Conservation (phyloP, 495 filamentous ascomycete genomes). For the Durotheca rogersii region DNA sequence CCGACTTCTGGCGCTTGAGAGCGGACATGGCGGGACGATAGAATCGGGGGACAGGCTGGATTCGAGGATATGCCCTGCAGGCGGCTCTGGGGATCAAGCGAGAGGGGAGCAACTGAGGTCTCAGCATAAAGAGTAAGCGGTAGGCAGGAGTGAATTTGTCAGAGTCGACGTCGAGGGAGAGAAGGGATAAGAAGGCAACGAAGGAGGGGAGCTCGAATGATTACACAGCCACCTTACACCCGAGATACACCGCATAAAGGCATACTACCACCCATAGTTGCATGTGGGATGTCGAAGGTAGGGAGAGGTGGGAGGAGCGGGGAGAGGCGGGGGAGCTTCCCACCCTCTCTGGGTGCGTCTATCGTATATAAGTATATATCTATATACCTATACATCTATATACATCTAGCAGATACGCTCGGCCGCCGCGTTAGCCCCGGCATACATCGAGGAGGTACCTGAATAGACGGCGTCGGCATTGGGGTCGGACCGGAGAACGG, state of each 20-base stretch:
- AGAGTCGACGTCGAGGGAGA: too few relatives aligned
- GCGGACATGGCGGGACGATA: constrained; percentile 27
- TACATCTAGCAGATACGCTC: too few relatives aligned
- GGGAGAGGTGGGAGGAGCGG: neutral
- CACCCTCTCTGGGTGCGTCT: neutral
- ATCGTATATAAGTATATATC: too few relatives aligned
- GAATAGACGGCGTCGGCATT: too few relatives aligned
- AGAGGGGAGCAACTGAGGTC: constrained; percentile 6
- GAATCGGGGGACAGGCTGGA: neutral
- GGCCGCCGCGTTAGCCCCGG: too few relatives aligned
- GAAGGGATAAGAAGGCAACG: neutral
- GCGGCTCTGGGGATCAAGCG: neutral
- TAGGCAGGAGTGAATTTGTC: neutral
- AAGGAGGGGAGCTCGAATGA: neutral
- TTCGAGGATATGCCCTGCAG: neutral
- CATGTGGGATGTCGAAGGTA: too few relatives aligned
- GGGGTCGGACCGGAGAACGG: too few relatives aligned
- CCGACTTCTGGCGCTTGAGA: constrained; percentile 42
- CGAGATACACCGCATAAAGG: too few relatives aligned
- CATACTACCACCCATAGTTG: too few relatives aligned
- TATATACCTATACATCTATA: neutral
- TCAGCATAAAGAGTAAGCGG: constrained; percentile 1
- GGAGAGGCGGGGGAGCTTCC: neutral
- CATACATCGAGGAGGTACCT: too few relatives aligned
- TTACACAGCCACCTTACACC: too few relatives aligned